Evolutionary conservation across 345 rosid species (phyloP), one percentile per base, ranked within the genome.

Genomic region (Populus simonii): DNA sequence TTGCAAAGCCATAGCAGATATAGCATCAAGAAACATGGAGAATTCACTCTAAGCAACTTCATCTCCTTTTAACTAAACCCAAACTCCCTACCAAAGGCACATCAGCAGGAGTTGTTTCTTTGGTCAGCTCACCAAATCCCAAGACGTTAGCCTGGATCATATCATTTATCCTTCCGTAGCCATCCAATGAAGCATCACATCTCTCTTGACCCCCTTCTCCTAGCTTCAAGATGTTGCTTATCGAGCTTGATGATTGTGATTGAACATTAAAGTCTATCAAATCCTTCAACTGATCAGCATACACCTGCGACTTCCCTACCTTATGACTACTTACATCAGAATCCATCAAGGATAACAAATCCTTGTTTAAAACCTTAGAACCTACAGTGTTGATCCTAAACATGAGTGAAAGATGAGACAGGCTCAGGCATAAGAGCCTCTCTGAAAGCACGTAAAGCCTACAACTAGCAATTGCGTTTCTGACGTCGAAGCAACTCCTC

Each of bases 381-480:
- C 86, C 81, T 77, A 89, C 68, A 77, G 59, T 69, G 66, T 83
- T 83, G 74, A 85, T 71, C 57, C 84, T 80, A 71, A 88, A 80
- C 89, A 88, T 85, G 41, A 86, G 92, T 35, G 87, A 90, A 27
- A 90, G 74, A 67, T 88, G 91, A 84, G 92, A 89, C 66, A 86
- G 47, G 76, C 85, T 72, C 89, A 92, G 70, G 76, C 80, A 57
- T 47, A 87, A 59, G 84, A 89, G 82, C 83, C 81, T 79, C 77
- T 79, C 76, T 57, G 81, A 31, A 68, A 92, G 72, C 9, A 75
- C 39, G 63, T 76, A 85, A 35, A 76, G 79, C 0, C 65, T 39
- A 51, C 85, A 84, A 71, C 63, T 89, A 90, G 86, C 86, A 81
- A 85, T 71, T 86, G 27, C 86, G 92, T 80, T 87, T 88, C 83